Base-by-base conservation (phyloP, 2,329 filamentous ascomycete genomes). In the Xylaria sp. region DNA sequence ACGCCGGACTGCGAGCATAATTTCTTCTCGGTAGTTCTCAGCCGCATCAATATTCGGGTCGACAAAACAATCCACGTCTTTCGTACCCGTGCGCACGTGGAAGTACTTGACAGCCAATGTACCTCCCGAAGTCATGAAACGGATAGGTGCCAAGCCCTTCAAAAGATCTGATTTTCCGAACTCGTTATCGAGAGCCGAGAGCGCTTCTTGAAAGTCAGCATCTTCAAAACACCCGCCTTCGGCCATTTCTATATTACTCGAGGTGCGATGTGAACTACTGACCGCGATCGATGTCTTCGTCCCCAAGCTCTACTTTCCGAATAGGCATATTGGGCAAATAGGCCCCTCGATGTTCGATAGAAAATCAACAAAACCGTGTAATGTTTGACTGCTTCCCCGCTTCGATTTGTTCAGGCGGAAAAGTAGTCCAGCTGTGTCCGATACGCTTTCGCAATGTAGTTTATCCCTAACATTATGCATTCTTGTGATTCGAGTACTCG, bases 111-210 rank as follows among this genome's bases (percentile, higher is more conserved):
- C 72, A 9, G 76, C 67, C 23, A 77, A 50, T 45, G 59, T 70
- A 15, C 75, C 74, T 18, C 73, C 75, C 3, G 75, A 66, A 3
- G 70, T 65, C 46, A 77, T 70, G 66, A 77, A 71, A 13, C 74
- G 70, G 45, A 77, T 67, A 9, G 75, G 76, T 7, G 74, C 74
- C 15, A 77, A 62, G 45, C 72, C 73, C 71, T 73, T 74, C 32
- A 77, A 68, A 23, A 75, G 65, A 30, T 75, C 72, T 20, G 70
- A 74, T 46, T 67, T 65, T 13, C 69, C 70, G 20, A 76, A 70
- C n/a, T 73, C 66, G 15, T 57, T 58, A 39, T 76, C 72, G 10
- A 76, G 69, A 12, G 72, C 68, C 20, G 59, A 43, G 25, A 76
- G 65, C 20, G 69, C 73, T 76, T 57, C 9, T 9, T 28, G 6